Evolutionary conservation across 1,284 basidiomycete genomes (phyloP).

Genomic region (Taiwanofungus camphoratus): DNA sequence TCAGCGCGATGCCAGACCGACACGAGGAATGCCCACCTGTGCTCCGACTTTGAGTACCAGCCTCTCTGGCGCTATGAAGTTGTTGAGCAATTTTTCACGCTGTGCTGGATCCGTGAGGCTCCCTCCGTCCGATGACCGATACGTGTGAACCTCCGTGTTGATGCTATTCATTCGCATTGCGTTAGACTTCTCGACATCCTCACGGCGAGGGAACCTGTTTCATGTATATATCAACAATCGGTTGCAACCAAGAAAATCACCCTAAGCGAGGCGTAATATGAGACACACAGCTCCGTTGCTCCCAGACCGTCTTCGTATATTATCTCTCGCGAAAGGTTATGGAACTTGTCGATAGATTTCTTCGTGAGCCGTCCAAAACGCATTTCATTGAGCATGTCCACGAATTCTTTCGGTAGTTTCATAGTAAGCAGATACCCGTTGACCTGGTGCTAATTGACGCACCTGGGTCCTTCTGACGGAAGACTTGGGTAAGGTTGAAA

Average conservation of each 20-base stretch:
- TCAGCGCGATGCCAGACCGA: neutral
- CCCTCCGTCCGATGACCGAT: constrained; percentile 41
- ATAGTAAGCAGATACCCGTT: neutral
- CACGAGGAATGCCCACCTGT: constrained; percentile 16
- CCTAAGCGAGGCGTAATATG: constrained; percentile 34
- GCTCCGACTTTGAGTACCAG: constrained; percentile 27
- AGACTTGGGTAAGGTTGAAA: constrained; percentile 59
- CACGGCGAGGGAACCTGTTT: constrained; percentile 58
- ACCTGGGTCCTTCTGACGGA: constrained; percentile 64
- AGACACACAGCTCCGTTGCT: constrained; percentile 72
- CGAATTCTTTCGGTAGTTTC: constrained; percentile 52
- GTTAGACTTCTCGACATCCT: constrained; percentile 84
- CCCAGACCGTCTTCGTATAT: constrained; percentile 67
- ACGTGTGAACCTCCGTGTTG: constrained; percentile 29
- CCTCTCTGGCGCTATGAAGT: constrained; percentile 27
- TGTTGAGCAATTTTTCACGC: constrained; percentile 33
- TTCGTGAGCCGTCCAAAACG: constrained; percentile 69
- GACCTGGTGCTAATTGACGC: constrained; percentile 12
- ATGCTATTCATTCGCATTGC: constrained; percentile 45
- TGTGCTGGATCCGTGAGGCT: constrained; percentile 35
- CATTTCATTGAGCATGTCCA: constrained; percentile 91
- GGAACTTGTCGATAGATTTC: constrained; percentile 58
- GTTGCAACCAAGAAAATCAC: constrained; percentile 29
- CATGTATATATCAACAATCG: neutral
- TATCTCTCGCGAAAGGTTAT: constrained; percentile 50